Evolutionary conservation across 2,329 filamentous ascomycete genomes (phyloP), one percentile per base, ranked within the genome.

Genomic region (Blastomyces silverae): DNA sequence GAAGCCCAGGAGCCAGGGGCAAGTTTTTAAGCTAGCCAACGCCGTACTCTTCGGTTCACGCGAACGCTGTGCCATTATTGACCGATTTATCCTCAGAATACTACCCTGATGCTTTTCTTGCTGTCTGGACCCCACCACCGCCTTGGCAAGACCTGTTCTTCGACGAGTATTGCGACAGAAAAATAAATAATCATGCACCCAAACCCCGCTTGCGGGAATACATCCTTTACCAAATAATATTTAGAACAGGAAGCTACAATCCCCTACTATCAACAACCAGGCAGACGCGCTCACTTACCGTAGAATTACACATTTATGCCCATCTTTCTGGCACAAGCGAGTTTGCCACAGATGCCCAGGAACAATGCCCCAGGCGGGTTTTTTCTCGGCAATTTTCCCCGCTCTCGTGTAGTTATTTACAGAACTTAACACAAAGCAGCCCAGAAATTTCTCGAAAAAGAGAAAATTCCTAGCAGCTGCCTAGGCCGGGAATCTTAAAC

Each of bases 61-160:
- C 57, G 39, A 31, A 31, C 46, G 57, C 57, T 39, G 37, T 22
- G 22, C 22, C 57, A 28, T 28, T 15, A n/a, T n/a, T n/a, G 20
- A 37, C 31, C 1, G 17, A 56, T 39, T 56, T 44, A 55, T 56
- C 31, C 46, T 44, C 60, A 62, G 60, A 53, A 63, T 55, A 63
- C 61, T n/a, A 44, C 65, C 68, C 66, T 66, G 66, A 25, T 46
- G 53, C 8, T 62, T 28, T 69, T 55, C 52, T 55, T 13, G 2
- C 15, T 56, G 15, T 1, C 20, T 22, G 20, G 53, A 56, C 31
- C 10, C 42, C 42, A 11, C 34, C 42, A 15, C 2, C 42, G 42
- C 42, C 13, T 20, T 15, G 42, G 20, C 53, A n/a, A 13, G 20
- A 37, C 20, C 4, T 56, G 8, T 56, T 55, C n/a, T 56, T 56